phyloP scores from a whole-genome alignment of 176 grass and related monocot genomes.

The Zizania latifolia region DNA sequence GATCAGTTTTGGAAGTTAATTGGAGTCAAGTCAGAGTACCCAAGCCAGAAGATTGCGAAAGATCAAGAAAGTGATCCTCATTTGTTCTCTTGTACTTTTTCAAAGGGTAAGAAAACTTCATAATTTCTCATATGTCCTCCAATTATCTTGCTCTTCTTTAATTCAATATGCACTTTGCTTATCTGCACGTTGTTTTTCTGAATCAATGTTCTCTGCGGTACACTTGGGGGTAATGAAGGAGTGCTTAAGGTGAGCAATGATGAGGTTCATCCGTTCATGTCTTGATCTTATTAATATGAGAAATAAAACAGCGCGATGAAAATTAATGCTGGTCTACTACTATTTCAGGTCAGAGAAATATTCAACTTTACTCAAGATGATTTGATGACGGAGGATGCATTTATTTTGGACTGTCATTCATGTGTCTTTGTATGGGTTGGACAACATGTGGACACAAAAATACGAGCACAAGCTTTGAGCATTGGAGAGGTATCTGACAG shows the following conservation, averaged over 20 bases:
- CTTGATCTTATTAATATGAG: conserved; percentile 11
- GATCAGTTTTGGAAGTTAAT: conserved; percentile 95
- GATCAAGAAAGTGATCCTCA: conserved; percentile 83
- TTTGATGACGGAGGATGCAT: conserved; percentile 95
- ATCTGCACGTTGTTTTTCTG: conserved; percentile 32
- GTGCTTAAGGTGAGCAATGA: conserved; percentile 69
- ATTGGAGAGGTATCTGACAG: conserved; percentile 68
- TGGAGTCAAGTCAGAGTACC: conserved; percentile 85
- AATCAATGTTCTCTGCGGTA: conserved; percentile 20
- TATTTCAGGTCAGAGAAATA: conserved; percentile 88
- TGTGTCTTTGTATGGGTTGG: conserved; percentile 85
- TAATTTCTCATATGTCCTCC: background rate
- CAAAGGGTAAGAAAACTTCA: conserved; percentile 53
- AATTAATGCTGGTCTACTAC: conserved; percentile 26
- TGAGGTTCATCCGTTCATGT: background rate
- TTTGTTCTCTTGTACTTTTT: conserved; percentile 87
- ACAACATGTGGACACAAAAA: conserved; percentile 71
- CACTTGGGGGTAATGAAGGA: conserved; percentile 53
- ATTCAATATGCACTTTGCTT: conserved; percentile 27
- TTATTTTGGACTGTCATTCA: conserved; percentile 86
- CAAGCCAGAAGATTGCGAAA: conserved; percentile 74
- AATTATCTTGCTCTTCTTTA: conserved; percentile 13
- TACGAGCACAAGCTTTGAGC: conserved; percentile 68
- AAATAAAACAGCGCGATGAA: background rate
- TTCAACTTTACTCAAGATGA: conserved; percentile 98